These are phyloP conservation scores for Fusarium chuoi DNA, from an alignment of 2,329 filamentous ascomycete species.

Conservation along the genomic window DNA sequence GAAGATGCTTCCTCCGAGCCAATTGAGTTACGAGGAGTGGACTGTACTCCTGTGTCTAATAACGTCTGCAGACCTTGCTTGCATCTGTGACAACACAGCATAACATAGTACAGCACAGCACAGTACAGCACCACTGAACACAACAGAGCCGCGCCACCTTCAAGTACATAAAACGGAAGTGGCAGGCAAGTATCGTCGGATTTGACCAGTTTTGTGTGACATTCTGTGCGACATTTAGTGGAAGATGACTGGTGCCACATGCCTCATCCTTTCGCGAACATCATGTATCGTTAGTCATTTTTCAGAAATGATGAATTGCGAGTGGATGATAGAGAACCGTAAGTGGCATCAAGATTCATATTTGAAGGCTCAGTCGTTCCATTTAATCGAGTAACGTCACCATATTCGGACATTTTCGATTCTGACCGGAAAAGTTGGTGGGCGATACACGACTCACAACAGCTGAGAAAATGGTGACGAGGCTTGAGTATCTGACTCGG, in stretches of 20 bases:
- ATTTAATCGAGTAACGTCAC: background rate
- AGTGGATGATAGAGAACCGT: background rate
- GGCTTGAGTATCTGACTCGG: slow-evolving; percentile 9
- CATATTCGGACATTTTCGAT: background rate
- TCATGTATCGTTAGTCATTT: background rate
- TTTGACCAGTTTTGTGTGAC: slow-evolving; percentile 21
- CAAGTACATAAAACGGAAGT: background rate
- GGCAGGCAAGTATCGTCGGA: slow-evolving; percentile 12
- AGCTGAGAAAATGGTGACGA: background rate
- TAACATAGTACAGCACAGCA: background rate
- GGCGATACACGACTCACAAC: slow-evolving; percentile 9
- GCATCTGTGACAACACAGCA: slow-evolving; percentile 4
- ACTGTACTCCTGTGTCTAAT: background rate
- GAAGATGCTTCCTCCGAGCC: background rate
- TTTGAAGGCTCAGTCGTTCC: background rate
- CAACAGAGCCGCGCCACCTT: slow-evolving; percentile 28
- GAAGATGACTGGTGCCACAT: slow-evolving; percentile 34
- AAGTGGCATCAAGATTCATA: background rate
- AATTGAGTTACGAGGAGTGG: slow-evolving; percentile 3
- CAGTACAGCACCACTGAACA: background rate
- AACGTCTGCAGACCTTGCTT: slow-evolving; percentile 7
- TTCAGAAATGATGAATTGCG: background rate
- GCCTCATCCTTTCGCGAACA: background rate
- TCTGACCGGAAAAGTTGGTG: background rate
- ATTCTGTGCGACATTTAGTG: slow-evolving; percentile 16